Evolutionary conservation across 2,329 filamentous ascomycete species (phyloP).

Genomic region (Dactylonectria macrodidyma): DNA sequence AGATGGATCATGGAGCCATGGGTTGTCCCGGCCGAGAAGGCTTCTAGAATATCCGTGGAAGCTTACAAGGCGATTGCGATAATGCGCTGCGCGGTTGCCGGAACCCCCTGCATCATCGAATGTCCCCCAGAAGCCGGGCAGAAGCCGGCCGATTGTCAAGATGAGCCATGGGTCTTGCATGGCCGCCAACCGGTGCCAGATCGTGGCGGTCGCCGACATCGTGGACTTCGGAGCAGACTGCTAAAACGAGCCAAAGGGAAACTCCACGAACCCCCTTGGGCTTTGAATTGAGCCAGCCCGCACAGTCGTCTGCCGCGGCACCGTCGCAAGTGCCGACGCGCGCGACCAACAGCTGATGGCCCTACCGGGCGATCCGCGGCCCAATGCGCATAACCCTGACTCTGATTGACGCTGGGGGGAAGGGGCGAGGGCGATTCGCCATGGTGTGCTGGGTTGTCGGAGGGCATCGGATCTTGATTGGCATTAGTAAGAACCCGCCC

Average conservation of each 20-base stretch:
- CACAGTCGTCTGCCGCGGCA: constrained; percentile 33
- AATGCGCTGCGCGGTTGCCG: constrained; percentile 7
- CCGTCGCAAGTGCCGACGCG: constrained; percentile 44
- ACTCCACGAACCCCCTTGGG: constrained; percentile 25
- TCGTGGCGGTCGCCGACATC: constrained; percentile 41
- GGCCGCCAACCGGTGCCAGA: constrained; percentile 25
- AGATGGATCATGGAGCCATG: constrained; percentile 21
- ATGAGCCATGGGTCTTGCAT: constrained; percentile 26
- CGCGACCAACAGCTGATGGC: constrained; percentile 31
- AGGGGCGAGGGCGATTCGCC: neutral
- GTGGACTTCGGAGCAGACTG: constrained; percentile 42
- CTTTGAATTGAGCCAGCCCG: constrained; percentile 30
- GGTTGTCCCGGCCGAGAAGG: constrained; percentile 39
- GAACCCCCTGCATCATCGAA: constrained; percentile 45
- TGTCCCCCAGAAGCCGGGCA: constrained; percentile 41
- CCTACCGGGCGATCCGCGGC: constrained; percentile 42
- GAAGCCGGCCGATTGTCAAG: constrained; percentile 26
- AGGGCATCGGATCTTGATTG: constrained; percentile 21
- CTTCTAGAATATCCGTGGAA: constrained; percentile 46
- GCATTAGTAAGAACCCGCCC: constrained; percentile 22
- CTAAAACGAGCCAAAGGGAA: constrained; percentile 43
- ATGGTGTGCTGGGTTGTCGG: constrained; percentile 13
- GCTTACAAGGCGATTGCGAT: neutral
- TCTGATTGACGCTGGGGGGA: neutral
- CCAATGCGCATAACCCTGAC: constrained; percentile 34